Evolutionary conservation across 257 asterid genomes (phyloP), one percentile per base, ranked within the genome.

Genomic region (Solanum pennellii): DNA sequence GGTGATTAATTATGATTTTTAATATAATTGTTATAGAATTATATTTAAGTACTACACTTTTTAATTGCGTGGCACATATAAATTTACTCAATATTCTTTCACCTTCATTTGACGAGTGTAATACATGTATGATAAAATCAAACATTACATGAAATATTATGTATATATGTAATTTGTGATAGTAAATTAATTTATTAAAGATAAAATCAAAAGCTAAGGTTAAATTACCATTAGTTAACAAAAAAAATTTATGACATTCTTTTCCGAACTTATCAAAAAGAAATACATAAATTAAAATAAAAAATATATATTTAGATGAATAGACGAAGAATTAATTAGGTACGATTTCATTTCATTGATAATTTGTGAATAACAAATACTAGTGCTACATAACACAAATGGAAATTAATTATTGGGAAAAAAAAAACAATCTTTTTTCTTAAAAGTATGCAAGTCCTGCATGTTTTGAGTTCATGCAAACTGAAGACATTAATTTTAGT

Each of bases 391-490:
- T 77, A 42, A 8, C 83, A 77, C 8, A 41, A 0, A 7, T n/a
- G 21, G 4, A 14, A 76, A n/a, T 77, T 42, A n/a, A 77, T 77
- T 13, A 77, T 77, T 47, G 0, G 0, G 1, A 13, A 44, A 76
- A 76, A 6, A 79, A 76, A 1, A 8, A 9, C 1, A 25, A 7
- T 79, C 1, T 79, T 8, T 79, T 79, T 79, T 27, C 42, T 9
- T 44, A 3, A 79, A 45, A 79, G 45, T 79, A 25, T 79, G 66
- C 84, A 45, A 79, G 66, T 45, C 66, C 42, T 2, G 25, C 66
- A 79, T 79, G 66, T 35, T 62, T 76, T 69, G 80, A 77, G 41
- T 77, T 49, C 88, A 59, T 77, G 88, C 79, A 86, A 69, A 76
- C 25, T 8, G 2, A 79, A 44, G 41, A 14, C 27, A 14, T 37